Evolutionary conservation across 1,284 basidiomycete species (phyloP).

Genomic region (Microbotryum silenes-acaulis): DNA sequence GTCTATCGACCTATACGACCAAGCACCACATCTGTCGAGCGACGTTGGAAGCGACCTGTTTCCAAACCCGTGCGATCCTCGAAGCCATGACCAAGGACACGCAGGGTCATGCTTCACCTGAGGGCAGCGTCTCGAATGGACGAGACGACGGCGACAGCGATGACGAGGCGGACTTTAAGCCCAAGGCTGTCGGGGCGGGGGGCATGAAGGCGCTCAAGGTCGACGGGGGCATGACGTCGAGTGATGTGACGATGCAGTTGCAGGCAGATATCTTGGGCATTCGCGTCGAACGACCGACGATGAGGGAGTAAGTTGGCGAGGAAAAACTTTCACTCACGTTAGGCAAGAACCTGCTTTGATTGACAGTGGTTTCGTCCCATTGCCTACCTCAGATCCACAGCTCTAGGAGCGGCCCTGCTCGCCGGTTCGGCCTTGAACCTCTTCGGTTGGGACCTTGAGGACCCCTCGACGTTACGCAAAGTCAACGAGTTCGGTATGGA

Average conservation of each 20-base stretch:
- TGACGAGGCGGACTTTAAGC: slow-evolving; percentile 1
- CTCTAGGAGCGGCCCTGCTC: slow-evolving; percentile 91
- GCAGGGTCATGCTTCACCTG: background rate
- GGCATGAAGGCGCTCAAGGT: slow-evolving; percentile 30
- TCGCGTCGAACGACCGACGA: slow-evolving; percentile 81
- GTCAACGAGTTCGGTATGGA: slow-evolving; percentile 80
- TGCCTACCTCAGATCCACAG: slow-evolving; percentile 61
- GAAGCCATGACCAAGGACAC: slow-evolving; percentile 89
- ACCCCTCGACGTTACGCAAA: slow-evolving; percentile 74
- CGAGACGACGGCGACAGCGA: background rate
- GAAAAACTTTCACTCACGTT: background rate
- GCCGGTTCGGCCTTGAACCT: slow-evolving; percentile 81
- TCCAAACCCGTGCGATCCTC: slow-evolving; percentile 84
- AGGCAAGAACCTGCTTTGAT: background rate
- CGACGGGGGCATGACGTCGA: slow-evolving; percentile 41
- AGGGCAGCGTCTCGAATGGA: background rate
- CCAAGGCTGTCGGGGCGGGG: background rate
- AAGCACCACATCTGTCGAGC: slow-evolving; percentile 74
- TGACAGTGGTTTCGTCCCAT: background rate
- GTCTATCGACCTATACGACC: slow-evolving; percentile 84
- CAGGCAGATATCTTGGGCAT: slow-evolving; percentile 91
- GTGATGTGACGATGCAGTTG: slow-evolving; percentile 74
- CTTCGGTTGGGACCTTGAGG: slow-evolving; percentile 87
- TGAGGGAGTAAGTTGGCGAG: slow-evolving; percentile 71
- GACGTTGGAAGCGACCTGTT: slow-evolving; percentile 72